Evolutionary conservation across 2,329 filamentous ascomycete species (phyloP).

Genomic region (Aspergillus hortae): DNA sequence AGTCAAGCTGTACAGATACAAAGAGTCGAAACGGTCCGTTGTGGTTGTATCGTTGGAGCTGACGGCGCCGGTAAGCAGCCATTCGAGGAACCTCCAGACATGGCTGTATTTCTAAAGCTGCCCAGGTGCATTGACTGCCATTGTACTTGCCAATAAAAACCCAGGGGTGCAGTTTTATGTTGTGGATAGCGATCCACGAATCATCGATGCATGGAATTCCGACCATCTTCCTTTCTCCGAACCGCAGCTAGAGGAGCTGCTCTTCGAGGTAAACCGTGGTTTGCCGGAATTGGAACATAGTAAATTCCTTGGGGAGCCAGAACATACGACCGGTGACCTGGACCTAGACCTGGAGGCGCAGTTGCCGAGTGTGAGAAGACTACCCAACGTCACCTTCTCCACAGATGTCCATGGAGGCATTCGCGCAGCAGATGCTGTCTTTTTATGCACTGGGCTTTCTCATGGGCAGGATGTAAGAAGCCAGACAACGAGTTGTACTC

Average conservation of each 20-base stretch:
- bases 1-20: not conserved
- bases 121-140: constrained; percentile 19
- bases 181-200: constrained; percentile 20
- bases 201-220: constrained; percentile 26
- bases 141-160: constrained; percentile 25
- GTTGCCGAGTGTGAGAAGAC: not conserved
- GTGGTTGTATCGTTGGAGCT: not conserved
- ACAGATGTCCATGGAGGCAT: constrained; percentile 15
- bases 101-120: not conserved
- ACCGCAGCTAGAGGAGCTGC: constrained; percentile 21
- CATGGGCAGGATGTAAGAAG: not conserved
- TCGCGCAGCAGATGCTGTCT: constrained; percentile 16
- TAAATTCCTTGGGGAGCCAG: not conserved
- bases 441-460: constrained; percentile 12
- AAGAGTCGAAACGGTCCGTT: not conserved
- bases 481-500: not conserved
- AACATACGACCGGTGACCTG: not conserved
- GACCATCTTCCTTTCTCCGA: constrained; percentile 23
- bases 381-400: constrained; percentile 18
- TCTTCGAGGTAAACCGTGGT: constrained; percentile 12
- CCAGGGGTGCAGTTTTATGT: constrained; percentile 24
- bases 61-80: not conserved
- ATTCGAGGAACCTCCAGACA: not conserved
- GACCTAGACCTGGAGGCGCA: not conserved
- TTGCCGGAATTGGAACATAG: not conserved